phyloP scores from a whole-genome alignment of 179 eudicot genomes.

The Amaranthus tricolor region DNA sequence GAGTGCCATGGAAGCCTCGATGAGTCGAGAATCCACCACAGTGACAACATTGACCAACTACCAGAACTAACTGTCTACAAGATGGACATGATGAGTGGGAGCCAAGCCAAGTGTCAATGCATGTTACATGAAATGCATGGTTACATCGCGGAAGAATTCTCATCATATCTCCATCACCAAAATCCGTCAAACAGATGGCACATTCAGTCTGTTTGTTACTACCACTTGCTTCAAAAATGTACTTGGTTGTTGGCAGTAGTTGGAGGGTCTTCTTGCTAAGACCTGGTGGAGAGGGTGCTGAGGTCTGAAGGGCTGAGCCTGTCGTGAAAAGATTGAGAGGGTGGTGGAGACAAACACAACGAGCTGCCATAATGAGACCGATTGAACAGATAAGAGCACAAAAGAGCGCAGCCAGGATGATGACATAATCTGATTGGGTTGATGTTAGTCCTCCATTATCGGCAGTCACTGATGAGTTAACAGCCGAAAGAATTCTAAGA shows the following conservation, averaged over 20 bases:
- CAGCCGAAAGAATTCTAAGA: slow-evolving; percentile 31
- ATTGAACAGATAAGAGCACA: slow-evolving; percentile 40
- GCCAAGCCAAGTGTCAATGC: slow-evolving; percentile 46
- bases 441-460: slow-evolving; percentile 21
- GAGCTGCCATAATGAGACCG: slow-evolving; percentile 38
- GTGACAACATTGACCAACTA: slow-evolving; percentile 32
- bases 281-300: slow-evolving; percentile 35
- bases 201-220: slow-evolving; percentile 26
- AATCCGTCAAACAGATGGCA: slow-evolving; percentile 42
- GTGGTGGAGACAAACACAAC: slow-evolving; percentile 28
- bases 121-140: slow-evolving; percentile 41
- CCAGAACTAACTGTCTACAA: slow-evolving; percentile 40
- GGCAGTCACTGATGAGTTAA: slow-evolving; percentile 20
- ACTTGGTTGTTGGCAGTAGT: slow-evolving; percentile 32
- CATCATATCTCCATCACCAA: slow-evolving; percentile 41
- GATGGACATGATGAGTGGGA: slow-evolving; percentile 48
- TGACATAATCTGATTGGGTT: slow-evolving; percentile 32
- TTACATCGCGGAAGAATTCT: slow-evolving; percentile 42
- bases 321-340: slow-evolving; percentile 5
- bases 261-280: slow-evolving; percentile 35
- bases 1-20: slow-evolving; percentile 23
- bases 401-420: slow-evolving; percentile 39
- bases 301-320: slow-evolving; percentile 15
- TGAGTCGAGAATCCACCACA: slow-evolving; percentile 38
- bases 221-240: slow-evolving; percentile 17